Conservation (phyloP, 805 yeast species). For the Helenozyma rhizophorensis region DNA sequence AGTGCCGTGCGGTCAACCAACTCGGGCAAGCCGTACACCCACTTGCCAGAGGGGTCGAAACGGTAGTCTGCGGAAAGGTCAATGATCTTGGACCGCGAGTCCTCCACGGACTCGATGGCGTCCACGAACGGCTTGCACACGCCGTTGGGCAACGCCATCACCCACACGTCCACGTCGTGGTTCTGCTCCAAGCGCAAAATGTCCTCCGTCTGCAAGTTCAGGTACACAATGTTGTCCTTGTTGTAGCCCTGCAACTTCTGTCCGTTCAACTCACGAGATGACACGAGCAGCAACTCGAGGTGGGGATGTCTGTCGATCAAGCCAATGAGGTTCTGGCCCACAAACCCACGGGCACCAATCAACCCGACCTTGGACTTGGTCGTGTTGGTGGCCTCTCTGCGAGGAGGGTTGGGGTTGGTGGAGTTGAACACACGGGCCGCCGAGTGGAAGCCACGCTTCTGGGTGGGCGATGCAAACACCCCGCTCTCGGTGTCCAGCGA, state of each 20-base stretch:
- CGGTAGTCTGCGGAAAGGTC: constrained; percentile 96
- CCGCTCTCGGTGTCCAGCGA: constrained; percentile 41
- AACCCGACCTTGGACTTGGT: constrained; percentile 74
- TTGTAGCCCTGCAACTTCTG: constrained; percentile 82
- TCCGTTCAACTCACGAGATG: constrained; percentile 92
- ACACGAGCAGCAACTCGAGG: constrained; percentile 85
- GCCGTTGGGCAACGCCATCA: constrained; percentile 98
- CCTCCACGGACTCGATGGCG: constrained; percentile 64
- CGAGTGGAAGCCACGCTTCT: constrained; percentile 45
- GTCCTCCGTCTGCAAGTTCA: constrained; percentile 84
- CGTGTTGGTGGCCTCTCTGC: constrained; percentile 57
- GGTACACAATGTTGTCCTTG: constrained; percentile 74
- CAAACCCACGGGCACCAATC: constrained; percentile 97
- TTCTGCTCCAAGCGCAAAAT: constrained; percentile 71
- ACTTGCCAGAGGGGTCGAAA: constrained; percentile 80
- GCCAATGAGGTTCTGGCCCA: constrained; percentile 89
- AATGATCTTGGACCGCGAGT: constrained; percentile 72
- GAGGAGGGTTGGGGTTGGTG: constrained; percentile 68
- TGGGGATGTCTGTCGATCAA: constrained; percentile 85
- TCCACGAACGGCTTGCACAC: constrained; percentile 87
- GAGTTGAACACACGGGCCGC: constrained; percentile 4
- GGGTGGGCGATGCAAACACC: constrained; percentile 44
- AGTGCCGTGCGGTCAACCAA: constrained; percentile 65
- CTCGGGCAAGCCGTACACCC: constrained; percentile 97
- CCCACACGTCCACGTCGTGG: constrained; percentile 90